phyloP scores from a whole-genome alignment of 192 early-diverging fungal species.

The Lobulomyces angularis region DNA sequence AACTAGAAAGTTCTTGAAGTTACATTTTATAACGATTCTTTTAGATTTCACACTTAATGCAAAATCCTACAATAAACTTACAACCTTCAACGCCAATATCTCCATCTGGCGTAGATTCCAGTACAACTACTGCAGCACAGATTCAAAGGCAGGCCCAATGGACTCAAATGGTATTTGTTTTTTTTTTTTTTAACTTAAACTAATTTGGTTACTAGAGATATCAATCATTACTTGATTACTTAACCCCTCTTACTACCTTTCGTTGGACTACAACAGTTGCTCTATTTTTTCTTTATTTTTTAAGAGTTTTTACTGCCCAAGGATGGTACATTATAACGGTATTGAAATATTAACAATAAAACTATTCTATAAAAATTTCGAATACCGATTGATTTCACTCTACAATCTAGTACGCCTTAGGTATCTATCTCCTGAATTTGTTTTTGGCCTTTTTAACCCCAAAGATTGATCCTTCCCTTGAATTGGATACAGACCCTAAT shows the following conservation, averaged over 20 bases:
- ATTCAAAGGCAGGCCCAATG: too few species aligned
- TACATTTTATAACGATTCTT: too few species aligned
- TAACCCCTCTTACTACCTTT: constrained; percentile 58
- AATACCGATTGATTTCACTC: not conserved
- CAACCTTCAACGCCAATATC: too few species aligned
- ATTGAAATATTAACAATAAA: constrained; percentile 10
- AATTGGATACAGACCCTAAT: constrained; percentile 47
- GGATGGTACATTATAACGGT: constrained; percentile 93
- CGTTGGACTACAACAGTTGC: constrained; percentile 64
- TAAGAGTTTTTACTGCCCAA: constrained; percentile 67
- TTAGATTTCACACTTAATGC: too few species aligned
- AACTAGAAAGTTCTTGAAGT: too few species aligned
- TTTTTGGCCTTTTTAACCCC: constrained; percentile 93
- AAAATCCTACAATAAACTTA: too few species aligned
- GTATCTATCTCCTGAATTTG: constrained; percentile 88
- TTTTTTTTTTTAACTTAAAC: too few species aligned
- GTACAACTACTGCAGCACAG: too few species aligned
- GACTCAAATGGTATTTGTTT: too few species aligned
- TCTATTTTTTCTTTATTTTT: constrained; percentile 51
- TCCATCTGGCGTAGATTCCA: too few species aligned
- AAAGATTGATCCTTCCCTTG: constrained; percentile 86
- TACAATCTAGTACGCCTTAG: constrained; percentile 59
- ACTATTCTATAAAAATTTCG: not conserved
- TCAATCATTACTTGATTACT: constrained; percentile 69
- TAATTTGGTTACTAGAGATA: too few species aligned